phyloP scores from a whole-genome alignment of 2,329 filamentous ascomycete genomes.

The Curvularia eragrostidis region DNA sequence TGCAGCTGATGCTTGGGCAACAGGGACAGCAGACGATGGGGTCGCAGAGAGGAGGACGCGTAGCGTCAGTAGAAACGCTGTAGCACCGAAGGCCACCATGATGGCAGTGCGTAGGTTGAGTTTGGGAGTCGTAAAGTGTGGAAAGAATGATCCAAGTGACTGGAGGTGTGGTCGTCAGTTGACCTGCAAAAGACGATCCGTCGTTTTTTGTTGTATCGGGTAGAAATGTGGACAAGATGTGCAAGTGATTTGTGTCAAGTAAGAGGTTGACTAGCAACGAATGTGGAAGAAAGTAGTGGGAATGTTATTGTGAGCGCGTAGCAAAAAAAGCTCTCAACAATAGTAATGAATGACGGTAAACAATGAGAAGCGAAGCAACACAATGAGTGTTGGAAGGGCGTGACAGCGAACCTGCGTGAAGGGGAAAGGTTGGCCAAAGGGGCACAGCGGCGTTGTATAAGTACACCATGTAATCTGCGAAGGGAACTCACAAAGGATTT shows the following conservation, averaged over 20 bases:
- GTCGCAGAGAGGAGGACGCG: conserved; percentile 44
- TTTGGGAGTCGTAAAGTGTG: conserved; percentile 21
- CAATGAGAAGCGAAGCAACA: conserved; percentile 39
- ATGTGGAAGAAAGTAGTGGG: conserved; percentile 16
- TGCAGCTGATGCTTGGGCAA: conserved; percentile 33
- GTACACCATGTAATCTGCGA: conserved; percentile 32
- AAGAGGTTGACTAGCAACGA: conserved; percentile 32
- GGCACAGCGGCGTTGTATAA: conserved; percentile 37
- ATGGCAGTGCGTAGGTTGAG: conserved; percentile 35
- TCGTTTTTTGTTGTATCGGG: conserved; percentile 20
- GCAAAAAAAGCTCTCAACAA: conserved; percentile 22
- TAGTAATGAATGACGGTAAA: conserved; percentile 44
- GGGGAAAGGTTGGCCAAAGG: conserved; percentile 26
- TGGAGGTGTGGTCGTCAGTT: conserved; percentile 37
- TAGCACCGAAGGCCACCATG: conserved; percentile 49
- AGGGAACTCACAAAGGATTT: conserved; percentile 40
- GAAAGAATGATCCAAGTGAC: conserved; percentile 28
- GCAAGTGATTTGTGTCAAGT: conserved; percentile 15
- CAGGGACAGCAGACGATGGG: conserved; percentile 39
- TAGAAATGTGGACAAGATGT: conserved; percentile 19
- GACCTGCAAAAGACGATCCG: conserved; percentile 36
- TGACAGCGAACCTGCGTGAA: conserved; percentile 45
- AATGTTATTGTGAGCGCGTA: conserved; percentile 20
- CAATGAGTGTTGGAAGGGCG: conserved; percentile 34
- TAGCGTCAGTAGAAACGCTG: conserved; percentile 48